Evolutionary conservation across 352 stramenopile species (phyloP).

Genomic region (Globisporangium megalacanthum): DNA sequence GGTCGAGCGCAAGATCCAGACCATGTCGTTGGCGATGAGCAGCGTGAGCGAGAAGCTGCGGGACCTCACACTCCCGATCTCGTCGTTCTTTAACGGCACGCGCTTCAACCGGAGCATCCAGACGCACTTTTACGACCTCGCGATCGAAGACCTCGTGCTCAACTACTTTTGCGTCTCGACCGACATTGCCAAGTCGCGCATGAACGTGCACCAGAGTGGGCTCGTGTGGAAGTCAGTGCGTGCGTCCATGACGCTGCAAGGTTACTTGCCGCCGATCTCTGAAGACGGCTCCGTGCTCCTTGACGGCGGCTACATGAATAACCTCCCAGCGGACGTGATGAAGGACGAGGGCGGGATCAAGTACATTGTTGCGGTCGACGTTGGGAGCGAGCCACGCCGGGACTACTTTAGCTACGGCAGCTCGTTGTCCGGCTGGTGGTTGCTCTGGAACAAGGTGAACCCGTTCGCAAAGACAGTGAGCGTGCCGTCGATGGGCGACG

Average conservation of each 20-base stretch:
- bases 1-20: constrained; percentile 49
- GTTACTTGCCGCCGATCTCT: constrained; percentile 88
- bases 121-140: constrained; percentile 66
- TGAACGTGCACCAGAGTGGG: constrained; percentile 85
- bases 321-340: constrained; percentile 91
- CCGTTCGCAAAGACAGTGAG: constrained; percentile 83
- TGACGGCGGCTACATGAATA: constrained; percentile 93
- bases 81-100: constrained; percentile 84
- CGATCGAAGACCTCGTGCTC: constrained; percentile 88
- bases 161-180: constrained; percentile 92
- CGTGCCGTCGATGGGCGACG: constrained; percentile 91
- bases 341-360: constrained; percentile 85
- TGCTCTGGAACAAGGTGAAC: constrained; percentile 90
- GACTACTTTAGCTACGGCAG: constrained; percentile 82
- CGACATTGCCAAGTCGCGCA: constrained; percentile 87
- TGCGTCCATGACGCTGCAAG: constrained; percentile 89
- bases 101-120: constrained; percentile 81
- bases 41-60: constrained; percentile 70
- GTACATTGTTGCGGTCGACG: constrained; percentile 88
- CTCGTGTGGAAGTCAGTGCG: constrained; percentile 88
- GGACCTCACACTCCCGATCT: constrained; percentile 86
- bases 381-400: constrained; percentile 71
- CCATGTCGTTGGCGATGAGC: constrained; percentile 57
- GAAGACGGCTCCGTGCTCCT: constrained; percentile 84
- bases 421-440: constrained; percentile 84